Base-by-base conservation (phyloP, 176 grass and related monocot species). In the Rhynchospora tenuis region DNA sequence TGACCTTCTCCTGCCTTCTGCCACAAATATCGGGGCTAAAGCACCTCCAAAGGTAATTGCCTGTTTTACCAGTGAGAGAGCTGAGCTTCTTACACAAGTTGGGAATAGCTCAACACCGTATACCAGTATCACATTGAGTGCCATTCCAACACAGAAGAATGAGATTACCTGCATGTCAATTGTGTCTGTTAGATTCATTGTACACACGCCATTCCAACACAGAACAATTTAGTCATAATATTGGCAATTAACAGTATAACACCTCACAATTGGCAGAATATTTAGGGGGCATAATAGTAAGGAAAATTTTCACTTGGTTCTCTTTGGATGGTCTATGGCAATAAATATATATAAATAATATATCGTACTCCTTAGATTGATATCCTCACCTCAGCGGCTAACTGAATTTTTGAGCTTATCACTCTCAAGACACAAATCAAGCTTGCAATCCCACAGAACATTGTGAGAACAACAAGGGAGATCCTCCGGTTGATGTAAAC, bases 51-150 rank as follows among this genome's bases (percentile, higher is more conserved):
- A 89, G 16, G 85, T 81, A 33, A 93, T 27, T 4, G 94, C 88
- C 85, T 90, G 86, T 9, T 91, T 85, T 31, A 91, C 88, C 45
- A 93, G 51, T 19, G 89, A 92, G 9, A 93, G 83, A 20, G 94
- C 94, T 29, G 94, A 94, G 86, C 87, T 93, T 51, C 94, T 86
- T 73, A 97, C 80, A 44, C 87, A 87, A 38, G 94, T 97, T 52
- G 94, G 94, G 75, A 97, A 97, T 74, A 97, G 52, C 88, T 97
- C 94, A 59, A 90, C 78, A 55, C 85, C 83, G 83, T 91, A 97
- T 59, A 97, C 90, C 3, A 91, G 13, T 1, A 65, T 64, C 43
- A 94, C 52, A 56, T 82, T 87, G 78, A 91, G 87, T 75, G 91
- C 91, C 59, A 88, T 89, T 86, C 86, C 87, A 20, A 88, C 79